Conservation (phyloP, 768 basidiomycete species). For the Rubroboletus satanas region DNA sequence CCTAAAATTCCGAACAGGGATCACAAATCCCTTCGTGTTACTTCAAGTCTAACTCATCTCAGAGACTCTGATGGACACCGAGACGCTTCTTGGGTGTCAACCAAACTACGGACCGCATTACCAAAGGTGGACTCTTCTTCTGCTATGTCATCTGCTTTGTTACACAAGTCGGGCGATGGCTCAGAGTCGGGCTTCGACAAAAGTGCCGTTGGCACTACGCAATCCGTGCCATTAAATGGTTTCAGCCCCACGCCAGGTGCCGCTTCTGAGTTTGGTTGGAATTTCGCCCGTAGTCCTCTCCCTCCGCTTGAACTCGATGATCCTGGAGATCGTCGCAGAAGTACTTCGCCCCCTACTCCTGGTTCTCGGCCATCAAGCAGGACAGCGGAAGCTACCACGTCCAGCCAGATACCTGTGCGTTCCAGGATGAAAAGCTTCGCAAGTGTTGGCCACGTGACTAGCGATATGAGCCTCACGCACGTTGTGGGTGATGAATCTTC, state of each 20-base stretch:
- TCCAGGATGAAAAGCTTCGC: slow-evolving; percentile 34
- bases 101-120: neutral
- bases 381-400: slow-evolving; percentile 17
- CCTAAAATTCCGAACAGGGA: neutral
- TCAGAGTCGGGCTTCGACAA: neutral
- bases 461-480: slow-evolving; percentile 23
- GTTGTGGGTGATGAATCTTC: slow-evolving; percentile 22
- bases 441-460: slow-evolving; percentile 13
- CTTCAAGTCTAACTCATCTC: slow-evolving; percentile 17
- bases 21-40: slow-evolving; percentile 13
- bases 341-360: slow-evolving; percentile 24
- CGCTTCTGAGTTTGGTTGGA: slow-evolving; percentile 37
- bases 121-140: slow-evolving; percentile 3
- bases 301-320: slow-evolving; percentile 40
- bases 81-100: neutral
- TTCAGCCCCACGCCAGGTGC: slow-evolving; percentile 20
- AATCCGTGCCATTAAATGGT: neutral
- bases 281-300: slow-evolving; percentile 37
- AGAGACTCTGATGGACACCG: slow-evolving; percentile 7
- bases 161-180: slow-evolving; percentile 3
- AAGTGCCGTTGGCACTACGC: neutral
- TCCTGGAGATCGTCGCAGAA: slow-evolving; percentile 12
- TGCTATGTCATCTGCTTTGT: neutral
- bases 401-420: slow-evolving; percentile 46
- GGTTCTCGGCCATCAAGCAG: slow-evolving; percentile 26